These are phyloP conservation scores for Phytopythium sindhum DNA, from an alignment of 352 stramenopile genomes.

Conservation along the genomic window DNA sequence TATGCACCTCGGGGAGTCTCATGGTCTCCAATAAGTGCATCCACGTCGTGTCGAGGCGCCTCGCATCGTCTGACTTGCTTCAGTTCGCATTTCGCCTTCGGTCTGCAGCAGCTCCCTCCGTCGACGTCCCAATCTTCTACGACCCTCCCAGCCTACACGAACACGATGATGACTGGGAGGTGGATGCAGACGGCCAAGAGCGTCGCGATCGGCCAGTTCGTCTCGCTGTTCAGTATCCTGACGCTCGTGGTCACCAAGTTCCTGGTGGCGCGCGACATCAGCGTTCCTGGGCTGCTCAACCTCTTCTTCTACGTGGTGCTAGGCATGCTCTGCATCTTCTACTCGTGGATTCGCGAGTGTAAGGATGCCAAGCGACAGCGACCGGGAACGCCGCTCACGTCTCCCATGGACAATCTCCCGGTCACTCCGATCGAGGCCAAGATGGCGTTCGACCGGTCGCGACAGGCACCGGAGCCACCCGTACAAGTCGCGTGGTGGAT, in stretches of 20 bases:
- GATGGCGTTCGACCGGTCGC: background rate
- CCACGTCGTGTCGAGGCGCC: no score
- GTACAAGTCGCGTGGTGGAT: conserved; percentile 27
- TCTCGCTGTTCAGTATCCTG: conserved; percentile 38
- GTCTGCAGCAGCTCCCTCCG: background rate
- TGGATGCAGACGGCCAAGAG: conserved; percentile 21
- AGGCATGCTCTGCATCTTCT: conserved; percentile 19
- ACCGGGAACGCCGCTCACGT: conserved; percentile 2
- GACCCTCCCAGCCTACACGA: background rate
- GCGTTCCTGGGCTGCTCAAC: conserved; percentile 32
- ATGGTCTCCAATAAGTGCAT: background rate
- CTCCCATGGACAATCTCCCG: background rate
- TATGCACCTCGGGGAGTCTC: background rate
- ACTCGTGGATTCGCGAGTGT: conserved; percentile 18
- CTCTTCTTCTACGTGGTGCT: conserved; percentile 36
- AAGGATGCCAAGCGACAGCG: conserved; percentile 1
- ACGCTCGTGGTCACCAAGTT: conserved; percentile 37
- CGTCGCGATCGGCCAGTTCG: conserved; percentile 36
- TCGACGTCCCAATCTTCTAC: background rate
- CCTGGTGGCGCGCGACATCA: conserved; percentile 23
- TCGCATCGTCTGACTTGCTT: background rate
- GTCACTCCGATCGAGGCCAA: conserved; percentile 3
- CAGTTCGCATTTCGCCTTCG: conserved; percentile 1
- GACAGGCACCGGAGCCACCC: background rate
- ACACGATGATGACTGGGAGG: conserved; percentile 1